A percentile compares a stretch with the other conserved stretches of the same genome.
Evolutionary conservation across 768 basidiomycete species (phyloP).

Genomic region (Daedaleopsis nitida): DNA sequence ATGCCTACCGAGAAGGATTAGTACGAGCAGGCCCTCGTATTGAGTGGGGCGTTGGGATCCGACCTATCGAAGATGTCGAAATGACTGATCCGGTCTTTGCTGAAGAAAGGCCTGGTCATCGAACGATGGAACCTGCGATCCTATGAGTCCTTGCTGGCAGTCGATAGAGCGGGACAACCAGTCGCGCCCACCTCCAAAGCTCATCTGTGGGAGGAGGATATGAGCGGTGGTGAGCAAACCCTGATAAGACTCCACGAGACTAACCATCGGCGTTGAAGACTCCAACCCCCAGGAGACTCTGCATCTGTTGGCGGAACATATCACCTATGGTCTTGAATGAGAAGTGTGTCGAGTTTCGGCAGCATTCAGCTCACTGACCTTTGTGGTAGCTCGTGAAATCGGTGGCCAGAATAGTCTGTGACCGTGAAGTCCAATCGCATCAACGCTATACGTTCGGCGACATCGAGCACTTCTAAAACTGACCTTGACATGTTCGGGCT

Average conservation of each 20-base stretch:
- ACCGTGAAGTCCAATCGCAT: neutral
- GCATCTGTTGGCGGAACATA: slow-evolving; percentile 33
- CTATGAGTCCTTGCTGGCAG: too few relatives aligned
- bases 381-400: slow-evolving; percentile 40
- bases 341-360: neutral
- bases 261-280: slow-evolving; percentile 44
- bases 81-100: slow-evolving; percentile 39
- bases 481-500: slow-evolving; percentile 45
- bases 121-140: slow-evolving; percentile 40
- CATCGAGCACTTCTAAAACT: neutral
- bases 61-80: slow-evolving; percentile 42
- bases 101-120: slow-evolving; percentile 48
- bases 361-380: slow-evolving; percentile 25
- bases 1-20: slow-evolving; percentile 20
- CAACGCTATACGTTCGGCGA: neutral
- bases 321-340: slow-evolving; percentile 6
- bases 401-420: slow-evolving; percentile 39
- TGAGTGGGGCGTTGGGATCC: too few relatives aligned
- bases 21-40: too few relatives aligned
- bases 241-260: neutral
- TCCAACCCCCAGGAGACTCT: slow-evolving; percentile 33
- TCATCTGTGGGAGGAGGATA: slow-evolving; percentile 18
- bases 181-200: slow-evolving; percentile 38
- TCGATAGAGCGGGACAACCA: too few relatives aligned
- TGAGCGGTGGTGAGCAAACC: neutral